Base-by-base conservation (phyloP, 2,329 filamentous ascomycete species). In the Monosporascus sp. region DNA sequence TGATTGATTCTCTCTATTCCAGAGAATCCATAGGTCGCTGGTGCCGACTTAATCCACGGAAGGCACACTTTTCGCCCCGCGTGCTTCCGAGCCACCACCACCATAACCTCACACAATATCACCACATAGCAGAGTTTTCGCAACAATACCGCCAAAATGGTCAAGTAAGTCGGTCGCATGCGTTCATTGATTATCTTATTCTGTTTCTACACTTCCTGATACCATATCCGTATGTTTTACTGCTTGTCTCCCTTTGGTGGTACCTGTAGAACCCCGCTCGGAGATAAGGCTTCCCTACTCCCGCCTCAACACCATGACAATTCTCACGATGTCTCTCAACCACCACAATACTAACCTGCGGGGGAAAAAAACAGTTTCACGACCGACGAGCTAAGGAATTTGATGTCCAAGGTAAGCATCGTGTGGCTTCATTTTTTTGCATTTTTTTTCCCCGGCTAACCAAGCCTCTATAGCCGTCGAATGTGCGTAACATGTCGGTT, bases 401-500 rank as follows among this genome's bases (percentile, higher is more conserved):
- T 88, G 74, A 88, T 88, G 85, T 85, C 80, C 79, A 80, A 69
- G 59, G 31, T 41, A 57, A 22, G 28, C 17, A 20, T n/a, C 7
- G 14, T 22, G 5, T 24, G 7, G 28, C 20, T 37, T 41, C 24
- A 26, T n/a, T n/a, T n/a, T 50, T 38, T 5, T 15, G n/a, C 37
- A 20, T 7, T 50, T 43, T 37, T 35, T 46, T 5, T 31, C n/a
- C n/a, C n/a, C n/a, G n/a, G 31, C 6, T 40, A 44, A 26, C 28
- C 35, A 28, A 50, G 50, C n/a, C 45, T 31, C 35, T 37, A 35
- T 4, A 31, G 22, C 24, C 49, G 40, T 50, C 49, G 37, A 87
- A 87, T 76, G 83, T 87, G 74, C 81, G 83, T 78, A 97, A 97
- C 87, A 97, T 97, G 93, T 97, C 91, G 81, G 94, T 99, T 77